phyloP scores from a whole-genome alignment of 2,329 filamentous ascomycete genomes.

The Pezicula carpinea region DNA sequence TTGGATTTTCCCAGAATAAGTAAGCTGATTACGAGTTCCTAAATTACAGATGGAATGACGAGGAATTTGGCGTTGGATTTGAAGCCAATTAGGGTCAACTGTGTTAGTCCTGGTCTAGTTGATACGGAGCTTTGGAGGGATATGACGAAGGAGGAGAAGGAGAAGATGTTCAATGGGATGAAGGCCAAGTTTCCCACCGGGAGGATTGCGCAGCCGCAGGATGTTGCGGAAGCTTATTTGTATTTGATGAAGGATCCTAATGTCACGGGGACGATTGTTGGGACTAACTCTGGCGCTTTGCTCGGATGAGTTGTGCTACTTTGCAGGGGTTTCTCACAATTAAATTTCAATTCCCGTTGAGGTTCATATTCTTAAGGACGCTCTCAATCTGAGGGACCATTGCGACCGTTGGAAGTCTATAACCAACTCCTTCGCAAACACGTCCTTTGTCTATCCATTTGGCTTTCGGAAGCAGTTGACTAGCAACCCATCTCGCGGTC shows the following conservation, averaged over 20 bases:
- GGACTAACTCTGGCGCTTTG: neutral
- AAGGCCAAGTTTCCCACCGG: neutral
- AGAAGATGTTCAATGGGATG: slow-evolving; percentile 7
- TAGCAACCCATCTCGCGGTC: slow-evolving; percentile 57
- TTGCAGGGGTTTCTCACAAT: neutral
- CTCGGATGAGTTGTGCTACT: neutral
- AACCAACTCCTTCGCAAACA: slow-evolving; percentile 43
- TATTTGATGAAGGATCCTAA: slow-evolving; percentile 36
- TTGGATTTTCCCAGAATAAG: no score
- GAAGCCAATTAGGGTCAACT: slow-evolving; percentile 56
- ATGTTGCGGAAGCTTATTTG: slow-evolving; percentile 37
- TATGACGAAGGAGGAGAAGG: slow-evolving; percentile 18
- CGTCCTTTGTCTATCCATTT: slow-evolving; percentile 48
- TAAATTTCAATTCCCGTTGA: no score
- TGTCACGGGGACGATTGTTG: slow-evolving; percentile 17
- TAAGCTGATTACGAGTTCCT: no score
- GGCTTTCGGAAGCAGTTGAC: slow-evolving; percentile 43
- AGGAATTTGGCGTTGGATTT: slow-evolving; percentile 56
- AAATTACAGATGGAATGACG: slow-evolving; percentile 46
- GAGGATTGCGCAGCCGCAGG: slow-evolving; percentile 17
- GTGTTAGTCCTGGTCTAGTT: slow-evolving; percentile 49
- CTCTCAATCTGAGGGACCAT: no score
- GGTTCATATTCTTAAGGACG: no score
- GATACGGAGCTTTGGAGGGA: slow-evolving; percentile 39
- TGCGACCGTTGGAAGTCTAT: slow-evolving; percentile 5